These are phyloP conservation scores for Paecilomyces niveus DNA, from an alignment of 2,329 filamentous ascomycete species.

Conservation along the genomic window DNA sequence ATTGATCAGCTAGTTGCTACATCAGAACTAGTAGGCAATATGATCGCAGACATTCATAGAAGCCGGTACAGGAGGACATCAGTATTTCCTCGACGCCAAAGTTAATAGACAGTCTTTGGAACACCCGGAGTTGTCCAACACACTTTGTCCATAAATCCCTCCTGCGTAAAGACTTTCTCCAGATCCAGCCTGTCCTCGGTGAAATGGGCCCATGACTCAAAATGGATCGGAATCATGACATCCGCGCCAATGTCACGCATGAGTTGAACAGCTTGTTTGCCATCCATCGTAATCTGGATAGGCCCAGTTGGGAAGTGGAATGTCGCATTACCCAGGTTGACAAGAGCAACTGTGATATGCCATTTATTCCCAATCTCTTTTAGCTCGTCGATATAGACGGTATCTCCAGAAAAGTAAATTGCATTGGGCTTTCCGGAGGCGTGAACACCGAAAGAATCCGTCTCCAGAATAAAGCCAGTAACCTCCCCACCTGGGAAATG, in stretches of 20 bases:
- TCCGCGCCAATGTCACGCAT: constrained; percentile 36
- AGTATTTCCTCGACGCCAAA: no score
- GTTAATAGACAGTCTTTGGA: no score
- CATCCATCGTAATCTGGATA: constrained; percentile 40
- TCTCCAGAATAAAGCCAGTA: constrained; percentile 39
- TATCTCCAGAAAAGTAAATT: constrained; percentile 46
- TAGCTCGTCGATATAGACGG: constrained; percentile 40
- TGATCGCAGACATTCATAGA: no score
- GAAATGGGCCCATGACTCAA: constrained; percentile 42
- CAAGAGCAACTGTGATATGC: constrained; percentile 32
- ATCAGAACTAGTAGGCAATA: no score
- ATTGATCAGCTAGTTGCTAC: no score
- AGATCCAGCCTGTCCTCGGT: constrained; percentile 28
- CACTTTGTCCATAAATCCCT: constrained; percentile 28
- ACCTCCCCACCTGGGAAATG: constrained; percentile 41
- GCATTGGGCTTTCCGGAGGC: constrained; percentile 36
- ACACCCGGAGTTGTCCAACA: no score
- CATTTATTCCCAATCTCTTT: constrained; percentile 25
- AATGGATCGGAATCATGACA: constrained; percentile 42
- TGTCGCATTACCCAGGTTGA: constrained; percentile 37
- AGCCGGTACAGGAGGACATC: no score
- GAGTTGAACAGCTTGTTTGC: constrained; percentile 33
- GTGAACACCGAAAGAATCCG: constrained; percentile 29
- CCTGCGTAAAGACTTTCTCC: constrained; percentile 23
- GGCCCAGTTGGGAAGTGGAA: constrained; percentile 15